These are phyloP conservation scores for Penicillium riverlandense DNA, from an alignment of 495 filamentous ascomycete species.

Conservation along the genomic window DNA sequence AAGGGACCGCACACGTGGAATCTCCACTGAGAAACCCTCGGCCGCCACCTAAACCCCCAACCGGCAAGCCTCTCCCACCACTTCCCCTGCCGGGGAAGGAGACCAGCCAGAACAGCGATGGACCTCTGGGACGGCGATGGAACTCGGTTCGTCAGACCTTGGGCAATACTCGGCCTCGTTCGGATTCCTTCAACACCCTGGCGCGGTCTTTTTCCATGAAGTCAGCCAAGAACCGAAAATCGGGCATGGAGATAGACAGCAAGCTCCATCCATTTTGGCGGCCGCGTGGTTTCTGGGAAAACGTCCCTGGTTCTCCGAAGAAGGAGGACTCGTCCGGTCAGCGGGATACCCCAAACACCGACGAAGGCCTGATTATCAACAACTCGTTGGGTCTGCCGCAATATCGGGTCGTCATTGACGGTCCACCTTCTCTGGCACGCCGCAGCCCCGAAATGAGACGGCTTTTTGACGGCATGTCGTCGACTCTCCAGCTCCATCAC, in stretches of 20 bases:
- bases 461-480: constrained; percentile 12
- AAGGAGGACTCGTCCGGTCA: constrained; percentile 8
- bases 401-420: constrained; percentile 41
- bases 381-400: constrained; percentile 49
- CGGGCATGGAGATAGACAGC: constrained; percentile 38
- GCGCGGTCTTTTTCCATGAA: constrained; percentile 37
- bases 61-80: constrained; percentile 67
- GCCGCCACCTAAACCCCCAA: constrained; percentile 60
- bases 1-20: constrained; percentile 44
- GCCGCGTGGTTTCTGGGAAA: constrained; percentile 65
- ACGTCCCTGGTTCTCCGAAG: constrained; percentile 35
- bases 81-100: constrained; percentile 54
- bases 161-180: constrained; percentile 47
- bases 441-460: constrained; percentile 32
- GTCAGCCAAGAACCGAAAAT: constrained; percentile 37
- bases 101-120: constrained; percentile 25
- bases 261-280: constrained; percentile 78
- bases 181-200: constrained; percentile 42
- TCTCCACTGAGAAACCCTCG: constrained; percentile 73
- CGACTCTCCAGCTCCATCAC: constrained; percentile 2
- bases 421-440: constrained; percentile 27
- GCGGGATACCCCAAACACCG: constrained; percentile 12
- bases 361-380: constrained; percentile 28
- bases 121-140: constrained; percentile 37
- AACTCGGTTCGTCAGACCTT: constrained; percentile 50